Evolutionary conservation across 129 eudicot species (phyloP).

Genomic region (Logfia minima): DNA sequence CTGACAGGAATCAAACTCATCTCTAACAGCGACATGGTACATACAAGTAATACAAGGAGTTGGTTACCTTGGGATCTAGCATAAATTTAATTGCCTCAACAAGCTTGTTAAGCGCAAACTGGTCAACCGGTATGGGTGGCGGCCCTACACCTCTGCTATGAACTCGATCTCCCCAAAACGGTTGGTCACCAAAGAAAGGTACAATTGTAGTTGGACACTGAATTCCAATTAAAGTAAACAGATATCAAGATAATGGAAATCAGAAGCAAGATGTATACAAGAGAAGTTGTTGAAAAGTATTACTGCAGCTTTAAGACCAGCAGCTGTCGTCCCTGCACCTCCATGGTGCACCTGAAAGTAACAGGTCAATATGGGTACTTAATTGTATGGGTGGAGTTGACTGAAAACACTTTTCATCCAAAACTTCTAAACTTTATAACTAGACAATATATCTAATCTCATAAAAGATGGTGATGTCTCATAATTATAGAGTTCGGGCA

Average conservation of each 20-base stretch:
- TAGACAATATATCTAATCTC: no score
- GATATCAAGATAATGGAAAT: not conserved
- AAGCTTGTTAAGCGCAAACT: slow-evolving; percentile 71
- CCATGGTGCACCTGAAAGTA: slow-evolving; percentile 91
- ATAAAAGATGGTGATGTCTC: not conserved
- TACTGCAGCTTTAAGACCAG: slow-evolving; percentile 99
- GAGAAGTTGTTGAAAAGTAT: not conserved
- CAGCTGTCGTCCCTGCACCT: slow-evolving; percentile 99
- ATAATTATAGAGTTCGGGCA: not conserved
- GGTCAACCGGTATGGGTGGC: slow-evolving; percentile 76
- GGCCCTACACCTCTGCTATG: slow-evolving; percentile 98
- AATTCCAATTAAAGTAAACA: slow-evolving; percentile 21
- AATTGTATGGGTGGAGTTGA: not conserved
- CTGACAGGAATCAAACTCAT: not conserved
- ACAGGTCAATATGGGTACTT: not conserved
- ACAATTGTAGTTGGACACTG: slow-evolving; percentile 97
- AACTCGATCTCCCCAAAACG: slow-evolving; percentile 97
- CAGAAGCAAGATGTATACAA: not conserved
- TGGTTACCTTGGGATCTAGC: slow-evolving; percentile 78
- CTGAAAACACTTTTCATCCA: not conserved
- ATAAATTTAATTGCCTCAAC: slow-evolving; percentile 80
- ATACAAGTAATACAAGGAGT: not conserved
- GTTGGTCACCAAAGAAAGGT: slow-evolving; percentile 98
- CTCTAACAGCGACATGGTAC: not conserved
- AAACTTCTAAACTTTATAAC: no score